A percentile compares a stretch with the other conserved stretches of the same genome.
Conservation (phyloP, 805 yeast species). For the Priceomyces melissophilus region DNA sequence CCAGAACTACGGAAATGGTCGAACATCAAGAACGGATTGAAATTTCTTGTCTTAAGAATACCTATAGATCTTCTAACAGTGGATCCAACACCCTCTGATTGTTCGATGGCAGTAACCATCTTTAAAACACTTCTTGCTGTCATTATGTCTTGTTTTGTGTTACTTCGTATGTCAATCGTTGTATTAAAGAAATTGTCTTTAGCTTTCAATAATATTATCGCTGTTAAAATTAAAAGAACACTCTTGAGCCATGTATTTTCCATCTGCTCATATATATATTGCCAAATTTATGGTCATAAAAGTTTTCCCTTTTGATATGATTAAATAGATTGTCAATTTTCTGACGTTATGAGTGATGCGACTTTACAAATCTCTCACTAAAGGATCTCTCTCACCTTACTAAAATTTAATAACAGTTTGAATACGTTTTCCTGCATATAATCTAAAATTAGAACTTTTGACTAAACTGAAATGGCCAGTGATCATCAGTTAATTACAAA, state of each 20-base stretch:
- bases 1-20: constrained; percentile 71
- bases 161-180: neutral
- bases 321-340: neutral
- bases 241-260: neutral
- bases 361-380: too few relatives aligned
- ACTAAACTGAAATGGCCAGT: too few relatives aligned
- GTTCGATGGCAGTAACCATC: constrained; percentile 54
- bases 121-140: constrained; percentile 28
- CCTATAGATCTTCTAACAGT: constrained; percentile 80
- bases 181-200: constrained; percentile 1
- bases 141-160: constrained; percentile 8
- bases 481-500: too few relatives aligned
- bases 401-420: neutral
- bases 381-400: neutral
- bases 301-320: neutral
- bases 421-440: neutral
- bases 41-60: constrained; percentile 60
- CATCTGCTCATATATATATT: constrained; percentile 6
- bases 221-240: constrained; percentile 1
- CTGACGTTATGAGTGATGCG: too few relatives aligned
- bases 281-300: neutral
- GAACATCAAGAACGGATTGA: constrained; percentile 76
- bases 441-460: neutral
- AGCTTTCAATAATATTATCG: neutral
- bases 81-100: constrained; percentile 88